Evolutionary conservation across 768 basidiomycete genomes (phyloP), one percentile per base, ranked within the genome.

Genomic region (Kwoniella mangroviensis): DNA sequence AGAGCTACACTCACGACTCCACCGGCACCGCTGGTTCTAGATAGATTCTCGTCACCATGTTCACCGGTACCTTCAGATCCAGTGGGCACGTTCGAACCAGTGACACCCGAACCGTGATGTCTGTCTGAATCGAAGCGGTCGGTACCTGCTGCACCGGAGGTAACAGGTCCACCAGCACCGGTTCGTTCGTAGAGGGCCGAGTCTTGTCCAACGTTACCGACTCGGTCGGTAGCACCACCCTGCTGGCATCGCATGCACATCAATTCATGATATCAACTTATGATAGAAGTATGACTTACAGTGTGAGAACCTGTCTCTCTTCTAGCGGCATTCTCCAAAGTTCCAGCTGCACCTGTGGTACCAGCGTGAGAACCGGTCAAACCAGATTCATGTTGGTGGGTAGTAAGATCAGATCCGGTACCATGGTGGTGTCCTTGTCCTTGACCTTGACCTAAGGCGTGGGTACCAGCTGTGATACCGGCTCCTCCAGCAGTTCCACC

Each of bases 121-220:
- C 69, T 28, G 69, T 70, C 70, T 17, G 70, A 57, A 65, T 78
- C 77, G 62, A 78, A 79, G 60, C 73, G 56, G 73, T 79, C 78
- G 52, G 76, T 77, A 34, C 73, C 74, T 43, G 78, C 76, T 6
- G 76, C 78, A 28, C 76, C 78, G 54, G 26, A 15, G 19, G 76
- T 77, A 13, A 41, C 55, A n/a, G 74, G 74, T 26, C 76, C 76
- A 6, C 28, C 45, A 52, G 43, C 63, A 40, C 45, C 58, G 58
- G 67, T 66, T 26, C 65, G 42, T 65, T 77, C 78, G 71, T 74
- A 75, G n/a, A 42, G 34, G 49, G 43, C 43, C 17, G 41, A 22
- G 10, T 69, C 63, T 55, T 79, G 72, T 54, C 54, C 63, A 19
- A 70, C 67, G 51, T 55, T 59, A 22, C 76, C 75, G 45, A 72